These are phyloP conservation scores for Sodiomyces alkalinus DNA, from an alignment of 2,329 filamentous ascomycete genomes.

Conservation along the genomic window DNA sequence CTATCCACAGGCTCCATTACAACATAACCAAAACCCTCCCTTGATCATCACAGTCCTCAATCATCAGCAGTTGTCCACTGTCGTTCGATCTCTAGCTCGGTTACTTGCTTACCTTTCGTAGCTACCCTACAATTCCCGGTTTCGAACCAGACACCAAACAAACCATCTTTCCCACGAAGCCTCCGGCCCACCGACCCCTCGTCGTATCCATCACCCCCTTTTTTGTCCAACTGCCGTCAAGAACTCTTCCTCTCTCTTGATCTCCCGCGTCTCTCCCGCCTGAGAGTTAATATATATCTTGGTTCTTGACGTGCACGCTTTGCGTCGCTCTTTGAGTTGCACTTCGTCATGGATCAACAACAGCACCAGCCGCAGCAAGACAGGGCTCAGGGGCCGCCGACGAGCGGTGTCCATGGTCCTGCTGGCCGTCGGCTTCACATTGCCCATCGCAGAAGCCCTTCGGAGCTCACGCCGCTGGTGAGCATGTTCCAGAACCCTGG, in stretches of 20 bases:
- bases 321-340: no score
- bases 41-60: conserved; percentile 1
- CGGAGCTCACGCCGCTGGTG: conserved; percentile 93
- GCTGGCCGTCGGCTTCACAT: conserved; percentile 87
- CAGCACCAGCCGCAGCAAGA: conserved; percentile 45
- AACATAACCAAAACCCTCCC: conserved; percentile 1
- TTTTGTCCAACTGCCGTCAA: no score
- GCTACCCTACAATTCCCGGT: no score
- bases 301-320: conserved; percentile 29
- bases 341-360: conserved; percentile 44
- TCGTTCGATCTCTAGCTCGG: conserved; percentile 4
- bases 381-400: conserved; percentile 29
- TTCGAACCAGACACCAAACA: no score
- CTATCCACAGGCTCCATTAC: no score
- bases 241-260: no score
- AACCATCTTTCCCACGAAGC: no score
- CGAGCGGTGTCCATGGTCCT: conserved; percentile 52
- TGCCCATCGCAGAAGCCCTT: conserved; percentile 90
- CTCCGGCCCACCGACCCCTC: no score
- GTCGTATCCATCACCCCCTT: no score
- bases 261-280: no score
- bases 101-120: no score
- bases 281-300: no score
- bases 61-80: conserved; percentile 6
- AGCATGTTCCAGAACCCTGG: conserved; percentile 63